A percentile compares a stretch with the other conserved stretches of the same genome.
Conservation (phyloP, 441 rosid species). For the Iberis amara region DNA sequence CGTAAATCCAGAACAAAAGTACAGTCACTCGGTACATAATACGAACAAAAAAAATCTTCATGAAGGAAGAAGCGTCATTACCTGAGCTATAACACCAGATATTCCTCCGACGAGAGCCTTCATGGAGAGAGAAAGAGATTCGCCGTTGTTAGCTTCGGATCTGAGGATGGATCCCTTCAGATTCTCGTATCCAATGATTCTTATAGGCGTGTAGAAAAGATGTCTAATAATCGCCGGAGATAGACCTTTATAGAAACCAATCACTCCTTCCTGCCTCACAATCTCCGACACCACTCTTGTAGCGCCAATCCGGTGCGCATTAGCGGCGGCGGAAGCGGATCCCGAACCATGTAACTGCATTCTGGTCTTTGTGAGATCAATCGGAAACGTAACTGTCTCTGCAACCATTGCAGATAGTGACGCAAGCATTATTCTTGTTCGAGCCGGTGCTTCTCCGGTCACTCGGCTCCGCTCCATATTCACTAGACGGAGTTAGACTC, state of each 20-base stretch:
- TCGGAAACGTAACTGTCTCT: conserved; percentile 71
- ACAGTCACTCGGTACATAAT: background rate
- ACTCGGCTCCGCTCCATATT: conserved; percentile 25
- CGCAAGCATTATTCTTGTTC: conserved; percentile 47
- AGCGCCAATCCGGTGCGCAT: conserved; percentile 39
- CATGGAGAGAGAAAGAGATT: conserved; percentile 45
- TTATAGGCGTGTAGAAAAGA: conserved; percentile 65
- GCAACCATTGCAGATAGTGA: conserved; percentile 86
- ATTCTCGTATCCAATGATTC: conserved; percentile 78
- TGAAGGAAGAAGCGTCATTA: conserved; percentile 20
- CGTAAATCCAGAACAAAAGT: background rate
- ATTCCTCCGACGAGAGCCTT: conserved; percentile 67
- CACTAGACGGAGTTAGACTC: conserved; percentile 1
- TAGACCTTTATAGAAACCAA: conserved; percentile 64
- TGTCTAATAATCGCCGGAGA: conserved; percentile 75
- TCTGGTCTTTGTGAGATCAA: conserved; percentile 76
- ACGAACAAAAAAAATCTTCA: background rate
- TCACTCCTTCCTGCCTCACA: conserved; percentile 45
- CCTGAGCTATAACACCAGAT: conserved; percentile 85
- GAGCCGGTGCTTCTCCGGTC: conserved; percentile 27
- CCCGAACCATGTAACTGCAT: conserved; percentile 63
- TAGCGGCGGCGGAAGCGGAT: conserved; percentile 11
- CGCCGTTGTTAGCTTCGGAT: conserved; percentile 27
- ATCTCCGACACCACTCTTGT: conserved; percentile 51
- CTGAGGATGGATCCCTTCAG: conserved; percentile 41